Conservation (phyloP, 805 yeast species). For the Sugiyamaella smithiae region DNA sequence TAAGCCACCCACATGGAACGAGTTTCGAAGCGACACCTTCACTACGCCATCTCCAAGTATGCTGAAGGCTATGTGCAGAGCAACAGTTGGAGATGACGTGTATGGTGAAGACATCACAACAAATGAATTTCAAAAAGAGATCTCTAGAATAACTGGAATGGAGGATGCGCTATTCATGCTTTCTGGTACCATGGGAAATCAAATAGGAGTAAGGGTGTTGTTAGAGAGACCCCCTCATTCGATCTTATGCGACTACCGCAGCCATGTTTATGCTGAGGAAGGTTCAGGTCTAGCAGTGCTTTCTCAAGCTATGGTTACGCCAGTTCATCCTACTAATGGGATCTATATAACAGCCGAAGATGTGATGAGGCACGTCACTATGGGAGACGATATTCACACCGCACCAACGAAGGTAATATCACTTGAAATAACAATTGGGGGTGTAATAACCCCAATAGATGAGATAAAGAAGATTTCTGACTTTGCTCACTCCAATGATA, state of each 20-base stretch:
- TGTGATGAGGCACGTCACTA: slow-evolving; percentile 55
- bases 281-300: slow-evolving; percentile 88
- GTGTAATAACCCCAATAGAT: slow-evolving; percentile 73
- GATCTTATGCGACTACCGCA: slow-evolving; percentile 75
- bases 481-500: slow-evolving; percentile 60
- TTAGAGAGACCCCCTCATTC: slow-evolving; percentile 77
- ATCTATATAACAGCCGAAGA: slow-evolving; percentile 75
- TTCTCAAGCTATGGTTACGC: slow-evolving; percentile 85
- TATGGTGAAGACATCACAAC: slow-evolving; percentile 78
- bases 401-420: slow-evolving; percentile 87
- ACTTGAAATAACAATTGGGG: slow-evolving; percentile 85
- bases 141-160: slow-evolving; percentile 71
- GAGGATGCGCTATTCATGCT: slow-evolving; percentile 79
- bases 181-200: slow-evolving; percentile 87
- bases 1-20: slow-evolving; percentile 24
- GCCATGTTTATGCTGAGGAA: slow-evolving; percentile 77
- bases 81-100: slow-evolving; percentile 80
- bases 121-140: slow-evolving; percentile 54
- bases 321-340: slow-evolving; percentile 76
- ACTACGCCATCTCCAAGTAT: slow-evolving; percentile 77
- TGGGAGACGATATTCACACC: slow-evolving; percentile 78
- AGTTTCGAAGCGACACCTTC: slow-evolving; percentile 65
- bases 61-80: slow-evolving; percentile 54
- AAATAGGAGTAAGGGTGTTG: slow-evolving; percentile 75
- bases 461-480: slow-evolving; percentile 68